Percentiles rank a stretch among this genome's conserved stretches.
Conservation (phyloP, 106 monocot genomes). For the Acanthochlamys bracteata region DNA sequence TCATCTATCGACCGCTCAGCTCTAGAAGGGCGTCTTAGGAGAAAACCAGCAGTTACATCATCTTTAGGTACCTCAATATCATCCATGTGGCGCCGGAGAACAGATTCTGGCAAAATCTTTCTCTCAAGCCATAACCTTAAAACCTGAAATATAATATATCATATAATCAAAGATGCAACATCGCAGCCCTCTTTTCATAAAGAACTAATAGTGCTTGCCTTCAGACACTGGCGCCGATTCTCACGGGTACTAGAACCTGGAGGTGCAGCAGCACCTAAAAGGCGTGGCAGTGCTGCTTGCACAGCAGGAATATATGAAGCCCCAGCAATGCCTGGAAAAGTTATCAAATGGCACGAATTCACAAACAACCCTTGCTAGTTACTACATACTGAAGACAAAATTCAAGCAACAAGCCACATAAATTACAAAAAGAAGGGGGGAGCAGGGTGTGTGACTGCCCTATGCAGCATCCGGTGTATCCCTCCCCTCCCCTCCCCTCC, state of each 20-base stretch:
- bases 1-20: slow-evolving; percentile 94
- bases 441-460: too few relatives aligned
- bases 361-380: not conserved
- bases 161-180: not conserved
- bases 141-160: slow-evolving; percentile 31
- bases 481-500: too few relatives aligned
- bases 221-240: slow-evolving; percentile 91
- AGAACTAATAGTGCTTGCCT: slow-evolving; percentile 30
- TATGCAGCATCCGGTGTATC: too few relatives aligned
- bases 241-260: slow-evolving; percentile 75
- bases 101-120: slow-evolving; percentile 78
- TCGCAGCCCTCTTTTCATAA: too few relatives aligned
- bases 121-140: slow-evolving; percentile 86
- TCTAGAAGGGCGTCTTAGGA: slow-evolving; percentile 67
- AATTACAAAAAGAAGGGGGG: not conserved
- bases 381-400: not conserved
- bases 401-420: not conserved
- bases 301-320: slow-evolving; percentile 80
- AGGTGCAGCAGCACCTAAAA: slow-evolving; percentile 90
- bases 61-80: slow-evolving; percentile 82
- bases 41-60: slow-evolving; percentile 37
- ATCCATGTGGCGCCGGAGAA: slow-evolving; percentile 72
- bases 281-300: slow-evolving; percentile 73
- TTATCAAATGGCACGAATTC: not conserved
- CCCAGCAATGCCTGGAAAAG: slow-evolving; percentile 60